Conservation (phyloP, 768 basidiomycete genomes). For the Trametes gibbosa region DNA sequence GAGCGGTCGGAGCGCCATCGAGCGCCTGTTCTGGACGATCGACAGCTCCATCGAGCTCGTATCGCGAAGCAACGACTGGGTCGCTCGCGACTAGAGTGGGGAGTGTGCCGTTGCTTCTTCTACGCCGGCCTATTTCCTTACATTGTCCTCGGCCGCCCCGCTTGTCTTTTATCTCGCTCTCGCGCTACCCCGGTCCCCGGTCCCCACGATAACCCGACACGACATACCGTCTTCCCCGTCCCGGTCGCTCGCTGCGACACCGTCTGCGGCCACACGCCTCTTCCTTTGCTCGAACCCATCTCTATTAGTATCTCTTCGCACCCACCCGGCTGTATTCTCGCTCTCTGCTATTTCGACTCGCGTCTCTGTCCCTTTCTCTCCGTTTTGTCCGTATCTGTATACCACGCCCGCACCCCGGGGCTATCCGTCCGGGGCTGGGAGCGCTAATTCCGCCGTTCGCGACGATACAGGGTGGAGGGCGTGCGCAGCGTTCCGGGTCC, state of each 20-base stretch:
- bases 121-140: background rate
- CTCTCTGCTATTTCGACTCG: slow-evolving; percentile 6
- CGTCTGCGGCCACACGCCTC: background rate
- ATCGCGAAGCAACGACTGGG: slow-evolving; percentile 83
- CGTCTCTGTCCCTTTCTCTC: slow-evolving; percentile 1
- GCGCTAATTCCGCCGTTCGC: slow-evolving; percentile 10
- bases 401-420: slow-evolving; percentile 12
- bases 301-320: too few relatives aligned
- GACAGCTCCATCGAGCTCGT: slow-evolving; percentile 89
- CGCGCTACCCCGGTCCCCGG: slow-evolving; percentile 7
- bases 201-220: background rate
- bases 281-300: background rate
- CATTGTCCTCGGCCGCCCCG: background rate
- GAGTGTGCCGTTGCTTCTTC: too few relatives aligned
- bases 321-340: background rate
- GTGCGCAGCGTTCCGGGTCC: background rate
- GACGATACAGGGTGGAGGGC: slow-evolving; percentile 1
- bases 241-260: slow-evolving; percentile 1
- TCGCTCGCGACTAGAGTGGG: slow-evolving; percentile 40
- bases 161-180: background rate
- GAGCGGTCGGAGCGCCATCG: slow-evolving; percentile 88
- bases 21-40: slow-evolving; percentile 88
- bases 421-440: slow-evolving; percentile 3
- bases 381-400: slow-evolving; percentile 11
- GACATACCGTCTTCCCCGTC: slow-evolving; percentile 2